Evolutionary conservation across 1,139 yeast species (phyloP), one percentile per base, ranked within the genome.

Genomic region (Taphrina confusa): DNA sequence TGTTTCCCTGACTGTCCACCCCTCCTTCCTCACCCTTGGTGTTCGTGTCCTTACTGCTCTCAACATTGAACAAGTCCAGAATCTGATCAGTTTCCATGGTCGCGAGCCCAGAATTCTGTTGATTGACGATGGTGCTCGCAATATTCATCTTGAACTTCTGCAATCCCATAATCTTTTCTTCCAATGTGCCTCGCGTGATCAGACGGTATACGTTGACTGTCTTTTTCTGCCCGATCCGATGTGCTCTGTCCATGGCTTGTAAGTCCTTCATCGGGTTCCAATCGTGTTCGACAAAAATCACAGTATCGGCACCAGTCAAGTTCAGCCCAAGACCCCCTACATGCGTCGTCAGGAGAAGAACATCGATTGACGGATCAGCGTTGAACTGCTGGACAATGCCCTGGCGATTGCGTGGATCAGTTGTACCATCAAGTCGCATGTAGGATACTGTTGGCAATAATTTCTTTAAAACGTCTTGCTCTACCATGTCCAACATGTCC

Each of bases 181-280:
- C 99, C 65, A 94, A 77, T 0, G 98, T 92, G 68, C 88, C 85
- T 70, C 90, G 85, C 6, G 99, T 94, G 67, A 94, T 88, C 67
- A 94, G 79, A 68, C 97, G 79, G 70, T 91, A 91, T 16, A 94
- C 98, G 72, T 90, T 89, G 49, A 94, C 99, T 37, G 92, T 97
- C 71, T 91, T 92, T 76, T 90, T 90, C 74, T 94, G 99, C 3
- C 99, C 99, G 66, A 94, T 82, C 72, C 99, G 81, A 73, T 94
- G 99, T 0, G 98, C 98, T 70, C 99, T 80, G 72, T 94, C 99
- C 99, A 94, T 94, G 0, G 99, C 99, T 72, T 94, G 99, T 63
- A 94, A 78, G 76, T 94, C 99, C 70, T 90, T 92, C 99, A 94
- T 94, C 23, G 99, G 98, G 71, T 94, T 94, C 99, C 99, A 94